These are phyloP conservation scores for Neurospora sp. DNA, from an alignment of 495 filamentous ascomycete species.

Conservation along the genomic window DNA sequence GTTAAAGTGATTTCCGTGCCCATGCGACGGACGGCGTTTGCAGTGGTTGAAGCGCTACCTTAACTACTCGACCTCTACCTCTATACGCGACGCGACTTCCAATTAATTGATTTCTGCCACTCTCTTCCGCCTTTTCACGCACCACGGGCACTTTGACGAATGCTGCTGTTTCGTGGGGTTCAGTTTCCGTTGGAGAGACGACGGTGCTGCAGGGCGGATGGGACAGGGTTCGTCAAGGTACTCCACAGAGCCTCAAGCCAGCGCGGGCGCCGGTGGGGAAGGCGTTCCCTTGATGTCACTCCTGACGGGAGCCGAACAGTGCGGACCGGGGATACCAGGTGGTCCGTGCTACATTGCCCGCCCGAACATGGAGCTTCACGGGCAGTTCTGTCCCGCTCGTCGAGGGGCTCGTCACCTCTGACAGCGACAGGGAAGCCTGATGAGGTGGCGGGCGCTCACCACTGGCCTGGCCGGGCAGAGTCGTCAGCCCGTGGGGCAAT, in stretches of 20 bases:
- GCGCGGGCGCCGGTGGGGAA: neutral
- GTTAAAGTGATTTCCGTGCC: neutral
- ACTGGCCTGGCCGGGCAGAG: neutral
- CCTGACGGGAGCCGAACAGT: neutral
- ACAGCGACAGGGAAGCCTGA: neutral
- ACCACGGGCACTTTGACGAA: neutral
- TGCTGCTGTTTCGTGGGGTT: neutral
- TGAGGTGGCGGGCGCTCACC: neutral
- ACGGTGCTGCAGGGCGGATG: neutral
- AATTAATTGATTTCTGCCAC: conserved; percentile 9
- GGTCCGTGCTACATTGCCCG: neutral
- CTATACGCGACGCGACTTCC: conserved; percentile 16
- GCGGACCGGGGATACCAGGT: neutral
- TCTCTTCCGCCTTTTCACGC: neutral
- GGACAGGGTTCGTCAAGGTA: neutral
- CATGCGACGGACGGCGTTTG: neutral
- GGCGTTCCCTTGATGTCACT: neutral
- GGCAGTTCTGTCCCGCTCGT: neutral
- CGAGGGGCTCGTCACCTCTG: neutral
- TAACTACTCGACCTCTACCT: neutral
- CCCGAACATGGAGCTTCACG: neutral
- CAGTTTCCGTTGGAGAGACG: neutral
- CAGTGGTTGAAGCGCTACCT: neutral
- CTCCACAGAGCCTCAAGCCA: neutral
- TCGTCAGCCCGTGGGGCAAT: neutral